Base-by-base conservation (phyloP, 2,329 filamentous ascomycete genomes). In the Neofusicoccum parvum region DNA sequence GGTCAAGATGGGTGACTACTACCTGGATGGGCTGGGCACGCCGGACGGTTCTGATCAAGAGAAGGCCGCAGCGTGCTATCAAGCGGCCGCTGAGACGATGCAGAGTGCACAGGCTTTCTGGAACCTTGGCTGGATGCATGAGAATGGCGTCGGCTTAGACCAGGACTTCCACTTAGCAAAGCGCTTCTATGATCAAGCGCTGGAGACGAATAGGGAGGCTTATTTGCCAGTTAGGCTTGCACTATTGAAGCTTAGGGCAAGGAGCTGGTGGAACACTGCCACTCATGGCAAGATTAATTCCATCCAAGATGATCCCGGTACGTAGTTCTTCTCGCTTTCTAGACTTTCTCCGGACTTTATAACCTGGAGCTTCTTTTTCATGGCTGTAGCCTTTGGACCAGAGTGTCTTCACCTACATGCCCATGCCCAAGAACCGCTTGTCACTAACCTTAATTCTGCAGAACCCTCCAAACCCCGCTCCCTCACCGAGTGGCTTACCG, bases 41-140 rank as follows among this genome's bases (percentile, higher is more conserved):
- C 56, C 56, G 2, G 43, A 60, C 2, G 37, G 69, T 7, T 72
- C 82, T 0, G 91, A 96, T 69, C 81, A 91, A 17, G 89, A 94
- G 71, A 97, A 97, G 77, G 96, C 96, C 5, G 93, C 94, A 0
- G 89, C 91, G 50, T 99, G 95, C 80, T 99, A 99, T 73, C 90
- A 91, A 62, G 91, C 92, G 3, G 95, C 95, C 1, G 94, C 94
- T 0, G 95, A 99, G 74, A 93, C 91, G 67, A 89, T 94, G 70
- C 90, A 93, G 74, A 96, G 92, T 71, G 95, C 94, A 2, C 96
- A 99, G 79, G 95, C 96, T 14, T 87, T 97, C 65, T 99, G 93
- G 87, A 98, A 99, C 72, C 83, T 99, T 14, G 96, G 95, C 5
- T 99, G 95, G 95, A 98, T 99, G 94, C 93, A 99, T 74, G 95